Percentiles rank a stretch among this genome's conserved stretches.
These are phyloP conservation scores for Mortierella sp. DNA, from an alignment of 371 early-diverging fungal species.

Conservation along the genomic window DNA sequence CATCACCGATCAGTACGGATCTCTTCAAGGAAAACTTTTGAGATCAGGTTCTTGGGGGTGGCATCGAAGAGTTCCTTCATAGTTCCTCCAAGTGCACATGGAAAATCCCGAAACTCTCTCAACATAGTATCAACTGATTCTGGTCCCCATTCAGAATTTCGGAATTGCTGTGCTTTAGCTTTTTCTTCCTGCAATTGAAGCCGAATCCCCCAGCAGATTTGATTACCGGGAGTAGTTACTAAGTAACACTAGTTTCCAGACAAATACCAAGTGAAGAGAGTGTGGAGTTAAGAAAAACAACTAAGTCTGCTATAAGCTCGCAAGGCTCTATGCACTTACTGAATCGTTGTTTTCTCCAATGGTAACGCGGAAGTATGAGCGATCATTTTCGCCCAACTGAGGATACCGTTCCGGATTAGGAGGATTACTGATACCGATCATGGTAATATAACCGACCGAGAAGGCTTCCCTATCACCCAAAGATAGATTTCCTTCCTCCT, in stretches of 20 bases:
- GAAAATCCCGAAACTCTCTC: constrained; percentile 4
- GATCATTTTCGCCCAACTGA: neutral
- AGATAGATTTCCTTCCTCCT: neutral
- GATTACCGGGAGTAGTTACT: constrained; percentile 23
- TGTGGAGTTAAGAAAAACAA: neutral
- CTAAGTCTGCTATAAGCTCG: too few species aligned
- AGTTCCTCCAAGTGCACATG: constrained; percentile 13
- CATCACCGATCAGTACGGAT: neutral
- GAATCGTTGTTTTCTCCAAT: too few species aligned
- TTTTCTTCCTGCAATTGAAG: neutral
- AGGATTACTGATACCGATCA: neutral
- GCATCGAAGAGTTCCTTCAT: neutral
- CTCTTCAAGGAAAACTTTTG: neutral
- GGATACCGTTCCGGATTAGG: neutral
- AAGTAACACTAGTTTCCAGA: neutral
- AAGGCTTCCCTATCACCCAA: neutral
- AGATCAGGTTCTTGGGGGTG: neutral
- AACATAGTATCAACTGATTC: constrained; percentile 27
- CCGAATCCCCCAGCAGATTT: constrained; percentile 23
- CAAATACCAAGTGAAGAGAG: neutral
- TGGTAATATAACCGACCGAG: neutral
- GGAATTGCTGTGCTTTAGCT: constrained; percentile 12
- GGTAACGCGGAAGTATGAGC: too few species aligned
- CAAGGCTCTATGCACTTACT: too few species aligned
- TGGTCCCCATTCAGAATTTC: constrained; percentile 39